Base-by-base conservation (phyloP, 441 rosid genomes). In the Bruguiera hainesii region DNA sequence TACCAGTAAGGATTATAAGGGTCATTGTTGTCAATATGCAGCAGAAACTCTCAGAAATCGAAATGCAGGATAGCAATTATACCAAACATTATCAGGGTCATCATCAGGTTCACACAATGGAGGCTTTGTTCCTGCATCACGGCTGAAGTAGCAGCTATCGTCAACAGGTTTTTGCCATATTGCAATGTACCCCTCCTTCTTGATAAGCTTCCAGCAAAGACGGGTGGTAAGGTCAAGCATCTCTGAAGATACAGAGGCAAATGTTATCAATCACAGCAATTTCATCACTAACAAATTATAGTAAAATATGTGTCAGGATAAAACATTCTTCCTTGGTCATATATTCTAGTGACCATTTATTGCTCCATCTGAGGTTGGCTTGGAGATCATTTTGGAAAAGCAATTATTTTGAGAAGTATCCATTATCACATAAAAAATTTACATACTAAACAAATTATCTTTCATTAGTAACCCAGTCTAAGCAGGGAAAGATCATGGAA, bases 161-260 rank as follows among this genome's bases (percentile, higher is more conserved):
- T 90, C 84, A 31, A 67, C 46, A 64, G 99, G 97, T 75, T 96
- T 93, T 81, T 82, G 80, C 98, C 99, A 93, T 68, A 96, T 79
- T 67, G 99, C 97, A 82, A 96, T 78, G 75, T 93, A 93, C 60
- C 98, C 98, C 79, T 88, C 99, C 83, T 84, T 96, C 85, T 91
- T 93, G 26, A 93, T 88, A 67, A 93, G 94, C 69, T 81, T 80
- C 99, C 99, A 93, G 83, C 99, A 96, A 63, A 96, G 93, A 58
- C 84, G 89, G 65, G 79, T 83, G 18, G 98, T 93, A 68, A 96
- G 93, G 77, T 89, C 80, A 61, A 96, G 78, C 99, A 93, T 96
- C 87, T 85, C 99, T 93, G 94, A 42, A 69, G 68, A 56, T 16
- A 67, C 39, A 25, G 55, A 71, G 60, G 64, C 57, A 71, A 49